Evolutionary conservation across 768 basidiomycete genomes (phyloP).

Genomic region (Lactarius psammicola): DNA sequence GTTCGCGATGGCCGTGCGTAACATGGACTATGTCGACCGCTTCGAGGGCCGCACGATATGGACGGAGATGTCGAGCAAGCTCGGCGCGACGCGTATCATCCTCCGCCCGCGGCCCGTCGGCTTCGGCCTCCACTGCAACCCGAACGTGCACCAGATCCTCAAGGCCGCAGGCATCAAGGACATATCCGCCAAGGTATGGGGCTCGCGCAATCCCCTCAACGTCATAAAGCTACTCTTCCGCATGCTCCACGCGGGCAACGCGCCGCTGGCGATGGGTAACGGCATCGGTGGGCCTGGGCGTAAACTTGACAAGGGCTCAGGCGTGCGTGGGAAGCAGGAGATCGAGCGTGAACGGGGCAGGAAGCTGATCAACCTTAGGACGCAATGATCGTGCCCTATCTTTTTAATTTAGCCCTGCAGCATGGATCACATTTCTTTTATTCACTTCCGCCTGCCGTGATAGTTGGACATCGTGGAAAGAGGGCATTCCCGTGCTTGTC

Average conservation of each 20-base stretch:
- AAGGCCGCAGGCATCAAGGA: constrained; percentile 96
- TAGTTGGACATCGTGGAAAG: constrained; percentile 4
- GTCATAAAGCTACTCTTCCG: constrained; percentile 84
- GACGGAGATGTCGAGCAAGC: constrained; percentile 84
- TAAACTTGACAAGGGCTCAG: constrained; percentile 71
- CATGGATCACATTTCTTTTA: constrained; percentile 7
- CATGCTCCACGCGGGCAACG: constrained; percentile 82
- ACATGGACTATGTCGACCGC: constrained; percentile 91
- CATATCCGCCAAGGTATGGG: constrained; percentile 92
- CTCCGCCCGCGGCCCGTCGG: constrained; percentile 83
- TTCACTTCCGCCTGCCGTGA: constrained; percentile 14
- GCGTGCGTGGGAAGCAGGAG: constrained; percentile 64
- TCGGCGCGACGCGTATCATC: constrained; percentile 77
- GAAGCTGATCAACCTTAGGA: constrained; percentile 65
- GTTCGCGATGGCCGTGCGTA: constrained; percentile 68
- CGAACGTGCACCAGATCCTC: constrained; percentile 82
- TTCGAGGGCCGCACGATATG: constrained; percentile 95
- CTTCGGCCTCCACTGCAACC: constrained; percentile 89
- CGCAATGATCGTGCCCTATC: constrained; percentile 36
- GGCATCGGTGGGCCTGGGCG: constrained; percentile 72
- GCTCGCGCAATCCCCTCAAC: constrained; percentile 80
- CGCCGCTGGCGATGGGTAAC: constrained; percentile 77
- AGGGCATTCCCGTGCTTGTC: constrained; percentile 23
- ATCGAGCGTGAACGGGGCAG: constrained; percentile 83
- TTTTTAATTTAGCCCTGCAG: constrained; percentile 13